Evolutionary conservation across 352 stramenopile species (phyloP), one percentile per base, ranked within the genome.

Genomic region (Phytopythium oedochilum): DNA sequence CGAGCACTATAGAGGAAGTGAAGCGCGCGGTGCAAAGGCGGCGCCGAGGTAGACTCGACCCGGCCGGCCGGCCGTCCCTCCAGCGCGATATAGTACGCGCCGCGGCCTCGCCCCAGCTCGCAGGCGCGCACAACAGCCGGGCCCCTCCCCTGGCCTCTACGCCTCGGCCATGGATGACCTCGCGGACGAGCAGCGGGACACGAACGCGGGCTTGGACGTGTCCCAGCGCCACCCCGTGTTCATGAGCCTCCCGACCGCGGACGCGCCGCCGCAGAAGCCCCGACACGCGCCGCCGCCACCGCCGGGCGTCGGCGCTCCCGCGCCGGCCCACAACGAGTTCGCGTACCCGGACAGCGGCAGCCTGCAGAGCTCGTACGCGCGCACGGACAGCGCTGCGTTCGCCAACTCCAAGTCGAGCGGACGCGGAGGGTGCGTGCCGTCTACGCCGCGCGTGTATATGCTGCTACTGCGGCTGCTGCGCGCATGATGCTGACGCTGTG

Each of bases 141-240:
- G 20, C 40, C 40, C 20, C 7, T 10, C 22, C 43, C 23, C 5
- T n/a, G n/a, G n/a, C n/a, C 26, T 17, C 15, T 17, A 7, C 15
- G 44, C 44, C 18, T 20, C 12, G 18, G 11, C 31, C 29, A 52
- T 52, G 28, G 28, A 40, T 20, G 29, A 23, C 10, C n/a, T 14
- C 47, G n/a, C 47, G 47, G 47, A 40, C 47, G 31, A 53, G 47
- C 47, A 53, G 47, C 47, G 47, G n/a, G 31, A 53, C 47, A 53
- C 47, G 8, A 43, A 36, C 49, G 22, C n/a, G 20, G 34, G 49
- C 9, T 22, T 55, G 49, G 49, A 55, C 35, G 62, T 73, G 23
- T 63, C 61, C 7, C 64, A 76, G 64, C 68, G 60, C 12, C 55
- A 71, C 48, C 64, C 68, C 20, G 48, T 74, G 17, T 57, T 57